phyloP scores from a whole-genome alignment of 2,329 filamentous ascomycete species.

The Hypoxylon sp. region DNA sequence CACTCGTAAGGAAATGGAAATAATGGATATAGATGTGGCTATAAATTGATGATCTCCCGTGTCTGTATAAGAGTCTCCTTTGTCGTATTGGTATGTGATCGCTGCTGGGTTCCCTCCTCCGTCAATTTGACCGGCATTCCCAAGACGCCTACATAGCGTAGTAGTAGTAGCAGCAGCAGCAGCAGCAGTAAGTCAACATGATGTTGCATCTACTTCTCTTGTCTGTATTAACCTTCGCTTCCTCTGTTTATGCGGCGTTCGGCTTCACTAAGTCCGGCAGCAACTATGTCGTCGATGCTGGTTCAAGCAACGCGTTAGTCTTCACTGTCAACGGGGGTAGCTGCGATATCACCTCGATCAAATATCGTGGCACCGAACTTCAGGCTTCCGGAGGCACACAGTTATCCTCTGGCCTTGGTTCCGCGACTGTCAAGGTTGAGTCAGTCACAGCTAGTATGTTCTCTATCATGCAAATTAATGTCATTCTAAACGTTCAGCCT shows the following conservation, averaged over 20 bases:
- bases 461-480: not conserved
- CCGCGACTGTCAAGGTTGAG: slow-evolving; percentile 66
- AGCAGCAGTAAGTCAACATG: slow-evolving; percentile 40
- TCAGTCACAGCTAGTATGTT: slow-evolving; percentile 53
- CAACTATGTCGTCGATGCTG: slow-evolving; percentile 60
- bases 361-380: slow-evolving; percentile 71
- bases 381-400: slow-evolving; percentile 71
- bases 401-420: slow-evolving; percentile 72
- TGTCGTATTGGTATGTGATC: slow-evolving; percentile 10
- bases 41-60: slow-evolving; percentile 37
- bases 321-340: slow-evolving; percentile 67
- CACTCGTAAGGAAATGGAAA: not conserved
- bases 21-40: slow-evolving; percentile 16
- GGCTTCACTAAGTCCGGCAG: slow-evolving; percentile 54
- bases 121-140: slow-evolving; percentile 2
- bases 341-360: slow-evolving; percentile 76
- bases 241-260: slow-evolving; percentile 53
- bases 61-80: slow-evolving; percentile 15
- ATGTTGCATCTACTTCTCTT: slow-evolving; percentile 48
- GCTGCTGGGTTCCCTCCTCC: slow-evolving; percentile 15
- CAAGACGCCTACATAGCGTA: slow-evolving; percentile 5
- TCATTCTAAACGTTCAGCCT: not conserved
- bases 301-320: slow-evolving; percentile 62
- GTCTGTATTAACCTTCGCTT: slow-evolving; percentile 47
- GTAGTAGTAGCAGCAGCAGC: not conserved